These are phyloP conservation scores for Sugiyamaella chiloensis DNA, from an alignment of 805 yeast species.

Conservation along the genomic window DNA sequence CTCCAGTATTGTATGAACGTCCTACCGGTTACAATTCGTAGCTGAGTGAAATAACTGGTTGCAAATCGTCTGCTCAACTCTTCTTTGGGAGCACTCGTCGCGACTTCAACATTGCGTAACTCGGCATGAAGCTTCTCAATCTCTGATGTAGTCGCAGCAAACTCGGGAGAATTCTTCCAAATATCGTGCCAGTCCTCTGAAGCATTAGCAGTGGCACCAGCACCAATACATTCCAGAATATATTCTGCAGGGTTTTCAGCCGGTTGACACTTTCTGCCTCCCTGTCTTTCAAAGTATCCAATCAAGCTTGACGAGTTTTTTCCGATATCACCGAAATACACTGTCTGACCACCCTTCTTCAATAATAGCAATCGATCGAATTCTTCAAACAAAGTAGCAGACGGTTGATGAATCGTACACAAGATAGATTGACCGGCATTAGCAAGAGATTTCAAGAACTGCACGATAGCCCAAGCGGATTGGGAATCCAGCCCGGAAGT, in stretches of 20 bases:
- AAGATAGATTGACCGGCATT: slow-evolving; percentile 71
- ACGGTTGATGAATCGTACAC: slow-evolving; percentile 78
- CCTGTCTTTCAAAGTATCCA: slow-evolving; percentile 64
- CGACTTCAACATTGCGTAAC: slow-evolving; percentile 29
- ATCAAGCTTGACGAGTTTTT: slow-evolving; percentile 55
- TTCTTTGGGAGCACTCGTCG: slow-evolving; percentile 19
- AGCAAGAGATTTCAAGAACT: slow-evolving; percentile 63
- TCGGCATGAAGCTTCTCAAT: slow-evolving; percentile 35
- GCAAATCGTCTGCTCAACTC: slow-evolving; percentile 37
- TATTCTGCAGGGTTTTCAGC: slow-evolving; percentile 75
- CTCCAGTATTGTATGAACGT: slow-evolving; percentile 51
- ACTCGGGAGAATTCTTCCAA: slow-evolving; percentile 54
- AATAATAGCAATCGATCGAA: slow-evolving; percentile 65
- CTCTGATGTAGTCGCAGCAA: slow-evolving; percentile 33
- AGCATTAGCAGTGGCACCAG: slow-evolving; percentile 69
- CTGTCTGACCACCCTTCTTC: slow-evolving; percentile 75
- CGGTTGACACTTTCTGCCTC: slow-evolving; percentile 62
- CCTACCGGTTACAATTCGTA: slow-evolving; percentile 41
- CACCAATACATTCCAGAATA: slow-evolving; percentile 71
- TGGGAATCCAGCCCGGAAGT: slow-evolving; percentile 66
- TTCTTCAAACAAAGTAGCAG: slow-evolving; percentile 63
- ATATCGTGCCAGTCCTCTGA: slow-evolving; percentile 59
- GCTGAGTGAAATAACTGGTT: slow-evolving; percentile 47
- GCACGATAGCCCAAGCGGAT: slow-evolving; percentile 65
- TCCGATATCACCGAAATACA: slow-evolving; percentile 80